Evolutionary conservation across 1,284 basidiomycete genomes (phyloP), one percentile per base, ranked within the genome.

Genomic region (Peniophora sp.): DNA sequence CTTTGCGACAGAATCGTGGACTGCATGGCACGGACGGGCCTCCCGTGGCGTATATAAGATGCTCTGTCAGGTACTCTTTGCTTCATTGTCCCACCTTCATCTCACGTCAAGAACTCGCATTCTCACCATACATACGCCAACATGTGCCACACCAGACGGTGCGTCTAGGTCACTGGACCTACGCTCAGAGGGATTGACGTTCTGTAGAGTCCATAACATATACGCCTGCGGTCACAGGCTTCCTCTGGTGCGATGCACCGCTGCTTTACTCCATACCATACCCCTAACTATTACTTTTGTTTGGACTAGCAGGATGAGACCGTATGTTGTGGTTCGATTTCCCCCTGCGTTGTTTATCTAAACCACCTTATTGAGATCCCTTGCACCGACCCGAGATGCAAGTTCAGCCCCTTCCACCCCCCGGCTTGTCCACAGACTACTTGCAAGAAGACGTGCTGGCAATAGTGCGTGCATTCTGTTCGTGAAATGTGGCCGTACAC

Each of bases 401-500:
- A 24, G n/a, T 45, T 45, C 44, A 45, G 44, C 23, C 8, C 20
- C n/a, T 24, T 23, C 20, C 44, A 45, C n/a, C 44, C 44, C 20
- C 44, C 3, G 2, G 9, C 3, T 20, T 45, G 44, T n/a, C 44
- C 20, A 10, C 44, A 16, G 23, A 10, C 44, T 3, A 10, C 20
- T 14, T 45, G 44, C 20, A 20, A 14, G 14, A 23, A 16, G 44
- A 23, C 44, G 17, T 45, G 44, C 44, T 45, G 44, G 44, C 44
- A 45, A n/a, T 45, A 45, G 44, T 45, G 20, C 10, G 44, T 45
- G 20, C 27, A 32, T 5, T 32, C 27, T 32, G 27, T 12, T 12
- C 6, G 56, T 52, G 50, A 9, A 45, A 45, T 17, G 45, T 52
- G 49, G 51, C 52, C 23, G 52, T 47, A 2, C 24, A n/a, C n/a